Percentiles rank a stretch among this genome's conserved stretches.
Evolutionary conservation across 495 filamentous ascomycete genomes (phyloP).

Genomic region (Glutinoglossum americanum): DNA sequence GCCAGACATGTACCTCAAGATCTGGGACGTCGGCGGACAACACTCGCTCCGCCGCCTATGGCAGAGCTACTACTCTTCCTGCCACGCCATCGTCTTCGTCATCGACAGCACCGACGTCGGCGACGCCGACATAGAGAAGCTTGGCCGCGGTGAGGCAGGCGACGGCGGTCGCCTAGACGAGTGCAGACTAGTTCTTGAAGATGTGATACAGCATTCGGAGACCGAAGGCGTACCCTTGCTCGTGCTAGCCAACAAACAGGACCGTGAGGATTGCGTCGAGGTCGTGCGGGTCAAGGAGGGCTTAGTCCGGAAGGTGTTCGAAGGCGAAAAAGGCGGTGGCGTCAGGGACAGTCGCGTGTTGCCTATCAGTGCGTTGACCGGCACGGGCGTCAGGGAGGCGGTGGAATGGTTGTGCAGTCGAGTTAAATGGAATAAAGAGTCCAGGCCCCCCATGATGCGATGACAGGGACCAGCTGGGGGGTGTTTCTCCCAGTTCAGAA

Average conservation of each 20-base stretch:
- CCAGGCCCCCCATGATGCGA: slow-evolving; percentile 77
- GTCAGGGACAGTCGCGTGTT: slow-evolving; percentile 79
- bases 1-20: slow-evolving; percentile 84
- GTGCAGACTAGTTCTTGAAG: slow-evolving; percentile 71
- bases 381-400: slow-evolving; percentile 78
- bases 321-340: slow-evolving; percentile 68
- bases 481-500: no score
- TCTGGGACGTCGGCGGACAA: slow-evolving; percentile 97
- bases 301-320: slow-evolving; percentile 77
- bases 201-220: slow-evolving; percentile 64
- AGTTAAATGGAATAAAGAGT: slow-evolving; percentile 92
- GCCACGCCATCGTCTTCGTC: slow-evolving; percentile 92
- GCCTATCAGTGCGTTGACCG: slow-evolving; percentile 76
- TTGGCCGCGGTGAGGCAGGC: neutral
- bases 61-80: slow-evolving; percentile 85
- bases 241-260: slow-evolving; percentile 92
- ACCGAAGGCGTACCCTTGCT: slow-evolving; percentile 79
- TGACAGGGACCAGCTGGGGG: slow-evolving; percentile 17
- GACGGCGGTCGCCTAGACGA: slow-evolving; percentile 45
- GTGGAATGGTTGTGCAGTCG: slow-evolving; percentile 85
- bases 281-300: slow-evolving; percentile 95
- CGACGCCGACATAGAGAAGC: slow-evolving; percentile 34
- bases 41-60: slow-evolving; percentile 72
- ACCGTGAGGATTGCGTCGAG: slow-evolving; percentile 91
- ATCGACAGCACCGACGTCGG: slow-evolving; percentile 87